Evolutionary conservation across 2,329 filamentous ascomycete species (phyloP), one percentile per base, ranked within the genome.

Genomic region (Colletotrichum phormii): DNA sequence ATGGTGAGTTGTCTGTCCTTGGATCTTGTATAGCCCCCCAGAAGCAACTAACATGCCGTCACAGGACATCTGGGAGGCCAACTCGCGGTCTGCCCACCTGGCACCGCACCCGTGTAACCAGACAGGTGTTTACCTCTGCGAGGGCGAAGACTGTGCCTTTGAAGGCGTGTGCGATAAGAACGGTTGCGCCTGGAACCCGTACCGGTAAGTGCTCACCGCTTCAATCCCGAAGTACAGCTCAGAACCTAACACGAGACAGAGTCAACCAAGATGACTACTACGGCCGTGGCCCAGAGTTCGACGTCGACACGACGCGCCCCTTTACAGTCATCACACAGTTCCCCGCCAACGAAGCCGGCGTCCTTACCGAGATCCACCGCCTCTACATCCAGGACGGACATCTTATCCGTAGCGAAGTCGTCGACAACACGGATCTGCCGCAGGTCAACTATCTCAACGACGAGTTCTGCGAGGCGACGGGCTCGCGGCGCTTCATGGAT

Each of bases 21-120:
- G 18, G 4, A 11, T 12, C 26, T 13, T 22, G 15, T 29, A 33
- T n/a, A 15, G 24, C 13, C 5, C 53, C 2, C 15, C 0, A 53
- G n/a, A 37, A 24, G 13, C 6, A 26, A n/a, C 26, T 46, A 53
- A 72, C 13, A 72, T 42, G 15, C 6, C 3, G 15, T 1, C 8
- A 7, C 24, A 75, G 74, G 87, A 89, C 70, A 87, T 89, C 75
- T 89, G 87, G 86, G 87, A 89, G 72, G 86, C 87, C 63, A 89
- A 89, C 80, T 81, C 81, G 24, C 78, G 78, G 4, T 79, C 87
- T 5, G 85, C 81, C 22, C 81, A 83, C 9, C 78, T 87, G 18
- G 86, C 87, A 0, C 86, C 87, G 3, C 87, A 89, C 69, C 80
- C 85, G 1, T 89, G 87, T 82, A 84, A 79, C 75, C 78, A 81